phyloP scores from a whole-genome alignment of 108 stramenopile genomes.

The Nitzschia palea region DNA sequence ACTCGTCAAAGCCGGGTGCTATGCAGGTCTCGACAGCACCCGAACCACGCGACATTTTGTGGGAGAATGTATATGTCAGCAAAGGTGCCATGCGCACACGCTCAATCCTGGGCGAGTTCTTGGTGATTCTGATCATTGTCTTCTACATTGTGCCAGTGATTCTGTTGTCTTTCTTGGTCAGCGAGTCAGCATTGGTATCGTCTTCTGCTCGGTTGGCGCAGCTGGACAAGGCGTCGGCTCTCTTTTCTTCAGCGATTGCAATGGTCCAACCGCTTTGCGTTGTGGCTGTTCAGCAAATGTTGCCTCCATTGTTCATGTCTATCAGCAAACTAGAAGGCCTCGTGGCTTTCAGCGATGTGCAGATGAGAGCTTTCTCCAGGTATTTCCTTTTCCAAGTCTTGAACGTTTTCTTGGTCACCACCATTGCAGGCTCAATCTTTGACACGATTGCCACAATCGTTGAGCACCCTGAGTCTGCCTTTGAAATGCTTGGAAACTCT shows the following conservation, averaged over 20 bases:
- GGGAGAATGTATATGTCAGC: constrained; percentile 86
- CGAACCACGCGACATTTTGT: constrained; percentile 84
- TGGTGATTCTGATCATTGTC: constrained; percentile 74
- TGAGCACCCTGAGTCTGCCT: constrained; percentile 83
- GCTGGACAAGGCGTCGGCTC: constrained; percentile 71
- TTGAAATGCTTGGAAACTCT: constrained; percentile 87
- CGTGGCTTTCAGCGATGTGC: constrained; percentile 78
- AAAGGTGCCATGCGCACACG: constrained; percentile 78
- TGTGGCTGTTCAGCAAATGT: constrained; percentile 75
- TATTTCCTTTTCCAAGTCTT: constrained; percentile 90
- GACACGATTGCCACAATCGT: constrained; percentile 85
- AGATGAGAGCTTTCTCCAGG: constrained; percentile 86
- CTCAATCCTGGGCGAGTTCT: constrained; percentile 70
- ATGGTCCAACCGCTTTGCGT: constrained; percentile 88
- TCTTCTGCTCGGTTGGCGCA: constrained; percentile 77
- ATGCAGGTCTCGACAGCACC: constrained; percentile 87
- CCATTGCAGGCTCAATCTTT: constrained; percentile 88
- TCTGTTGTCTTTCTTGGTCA: constrained; percentile 81
- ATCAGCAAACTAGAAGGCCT: constrained; percentile 80
- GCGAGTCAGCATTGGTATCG: constrained; percentile 77
- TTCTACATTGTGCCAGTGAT: constrained; percentile 87
- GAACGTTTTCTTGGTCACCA: constrained; percentile 90
- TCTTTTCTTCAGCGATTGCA: constrained; percentile 79
- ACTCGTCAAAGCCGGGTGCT: constrained; percentile 79
- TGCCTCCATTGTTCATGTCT: constrained; percentile 82